Percentiles rank a stretch among this genome's conserved stretches.
Conservation (phyloP, 768 basidiomycete genomes). For the Myochromella boudieri region DNA sequence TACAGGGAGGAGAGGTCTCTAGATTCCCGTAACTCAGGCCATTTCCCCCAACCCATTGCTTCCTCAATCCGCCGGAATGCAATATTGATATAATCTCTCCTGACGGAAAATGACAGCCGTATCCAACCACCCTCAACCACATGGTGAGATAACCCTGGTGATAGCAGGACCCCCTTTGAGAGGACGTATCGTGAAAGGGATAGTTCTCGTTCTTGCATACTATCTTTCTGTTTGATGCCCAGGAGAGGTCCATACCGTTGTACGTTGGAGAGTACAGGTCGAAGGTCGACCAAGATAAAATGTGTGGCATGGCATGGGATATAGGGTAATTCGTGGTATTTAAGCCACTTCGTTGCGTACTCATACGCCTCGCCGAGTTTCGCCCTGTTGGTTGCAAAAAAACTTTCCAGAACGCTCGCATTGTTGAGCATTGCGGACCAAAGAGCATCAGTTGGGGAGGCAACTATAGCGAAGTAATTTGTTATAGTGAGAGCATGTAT, state of each 20-base stretch:
- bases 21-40: no score
- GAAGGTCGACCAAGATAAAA: constrained; percentile 20
- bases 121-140: constrained; percentile 11
- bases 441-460: constrained; percentile 20
- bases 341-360: constrained; percentile 22
- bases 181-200: background rate
- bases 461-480: constrained; percentile 19
- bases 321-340: constrained; percentile 20
- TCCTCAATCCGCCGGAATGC: constrained; percentile 12
- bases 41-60: constrained; percentile 9
- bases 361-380: constrained; percentile 21
- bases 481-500: constrained; percentile 17
- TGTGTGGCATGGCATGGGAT: constrained; percentile 17
- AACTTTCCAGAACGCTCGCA: constrained; percentile 14
- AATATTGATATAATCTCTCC: constrained; percentile 9
- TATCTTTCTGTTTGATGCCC: background rate
- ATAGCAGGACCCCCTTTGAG: constrained; percentile 1
- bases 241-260: background rate
- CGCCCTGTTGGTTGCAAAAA: constrained; percentile 17
- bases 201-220: constrained; percentile 7
- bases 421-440: constrained; percentile 24
- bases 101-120: constrained; percentile 10
- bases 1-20: no score
- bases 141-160: constrained; percentile 4
- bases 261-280: constrained; percentile 2